Conservation (phyloP, 805 yeast species). For the Kockiozyma suomiensis region DNA sequence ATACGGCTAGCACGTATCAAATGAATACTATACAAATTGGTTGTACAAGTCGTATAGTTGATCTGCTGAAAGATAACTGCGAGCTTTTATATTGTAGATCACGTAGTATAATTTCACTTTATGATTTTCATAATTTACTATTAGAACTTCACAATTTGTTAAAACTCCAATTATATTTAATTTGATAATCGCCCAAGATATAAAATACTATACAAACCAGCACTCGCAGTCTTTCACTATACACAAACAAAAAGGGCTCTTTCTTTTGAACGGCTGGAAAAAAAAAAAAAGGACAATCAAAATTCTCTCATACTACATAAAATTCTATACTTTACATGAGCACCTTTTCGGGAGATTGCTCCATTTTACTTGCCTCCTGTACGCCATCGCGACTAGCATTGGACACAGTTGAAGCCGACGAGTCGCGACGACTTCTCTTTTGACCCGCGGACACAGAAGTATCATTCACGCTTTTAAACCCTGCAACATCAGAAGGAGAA, state of each 20-base stretch:
- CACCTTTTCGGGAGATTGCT: neutral
- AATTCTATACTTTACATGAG: neutral
- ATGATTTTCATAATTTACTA: no score
- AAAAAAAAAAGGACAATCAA: no score
- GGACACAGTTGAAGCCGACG: constrained; percentile 44
- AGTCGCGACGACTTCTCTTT: constrained; percentile 39
- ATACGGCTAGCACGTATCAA: neutral
- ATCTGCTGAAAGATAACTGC: no score
- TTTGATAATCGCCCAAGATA: neutral
- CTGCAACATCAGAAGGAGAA: constrained; percentile 5
- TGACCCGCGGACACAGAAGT: no score
- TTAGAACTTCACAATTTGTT: no score
- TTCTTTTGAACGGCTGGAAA: no score
- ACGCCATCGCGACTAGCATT: constrained; percentile 13
- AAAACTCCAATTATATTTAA: no score
- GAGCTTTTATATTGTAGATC: neutral
- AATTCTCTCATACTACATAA: no score
- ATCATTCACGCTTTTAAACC: constrained; percentile 36
- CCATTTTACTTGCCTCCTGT: neutral
- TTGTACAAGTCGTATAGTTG: no score
- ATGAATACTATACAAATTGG: neutral
- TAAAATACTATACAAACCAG: neutral
- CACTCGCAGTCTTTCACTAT: no score
- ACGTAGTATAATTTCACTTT: no score
- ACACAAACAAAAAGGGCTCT: no score